Percentiles rank a stretch among this genome's conserved stretches.
Conservation (phyloP, 73 alveolate genomes). For the Symbiodinium natans region DNA sequence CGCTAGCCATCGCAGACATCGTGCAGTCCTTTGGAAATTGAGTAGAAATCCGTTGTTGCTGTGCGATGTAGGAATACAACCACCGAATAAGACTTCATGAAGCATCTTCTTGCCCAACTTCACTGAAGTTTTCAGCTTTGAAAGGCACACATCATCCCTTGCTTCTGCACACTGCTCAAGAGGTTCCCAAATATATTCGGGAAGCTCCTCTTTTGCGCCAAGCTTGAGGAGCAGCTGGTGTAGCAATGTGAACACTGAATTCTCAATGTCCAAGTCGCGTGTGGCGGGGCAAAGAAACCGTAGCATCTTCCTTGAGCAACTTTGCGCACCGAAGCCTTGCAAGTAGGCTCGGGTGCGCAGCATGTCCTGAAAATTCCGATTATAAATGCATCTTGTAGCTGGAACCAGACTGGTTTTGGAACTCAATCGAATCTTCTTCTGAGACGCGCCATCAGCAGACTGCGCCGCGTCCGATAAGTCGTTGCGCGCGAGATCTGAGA, state of each 20-base stretch:
- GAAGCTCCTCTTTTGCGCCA: neutral
- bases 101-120: neutral
- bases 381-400: too few species aligned
- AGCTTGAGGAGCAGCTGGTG: neutral
- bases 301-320: neutral
- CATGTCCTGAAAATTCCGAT: too few species aligned
- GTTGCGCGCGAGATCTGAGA: too few species aligned
- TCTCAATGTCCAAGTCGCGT: neutral
- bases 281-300: neutral
- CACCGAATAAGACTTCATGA: neutral
- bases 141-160: neutral
- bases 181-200: neutral
- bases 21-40: neutral
- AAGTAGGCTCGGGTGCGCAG: neutral
- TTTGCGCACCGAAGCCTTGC: slow-evolving; percentile 20
- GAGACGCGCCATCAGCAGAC: too few species aligned
- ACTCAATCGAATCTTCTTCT: too few species aligned
- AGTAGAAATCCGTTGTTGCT: neutral
- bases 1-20: neutral
- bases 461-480: too few species aligned
- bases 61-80: neutral
- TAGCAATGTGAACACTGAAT: neutral
- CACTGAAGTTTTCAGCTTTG: neutral
- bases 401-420: too few species aligned
- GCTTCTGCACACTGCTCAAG: neutral